Evolutionary conservation across 1,139 yeast species (phyloP), one percentile per base, ranked within the genome.

Genomic region (Pneumocystis wakefieldiae): DNA sequence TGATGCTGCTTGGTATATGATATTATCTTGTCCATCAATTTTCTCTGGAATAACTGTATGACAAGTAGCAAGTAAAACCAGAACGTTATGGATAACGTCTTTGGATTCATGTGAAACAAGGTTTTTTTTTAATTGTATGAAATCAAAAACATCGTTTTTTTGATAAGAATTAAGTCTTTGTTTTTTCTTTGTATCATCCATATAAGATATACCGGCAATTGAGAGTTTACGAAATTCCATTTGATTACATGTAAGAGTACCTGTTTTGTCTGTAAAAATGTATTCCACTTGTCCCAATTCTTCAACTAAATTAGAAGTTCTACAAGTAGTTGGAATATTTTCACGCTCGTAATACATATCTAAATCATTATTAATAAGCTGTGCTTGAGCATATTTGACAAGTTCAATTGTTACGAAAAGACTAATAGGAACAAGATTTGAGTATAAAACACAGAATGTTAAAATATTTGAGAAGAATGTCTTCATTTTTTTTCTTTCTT

Each of bases 141-240:
- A 90, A 17, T 84, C 85, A 71, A 87, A 83, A 73, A 77, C 88
- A 0, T 96, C 96, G 63, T 85, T 77, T 74, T 88, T 96, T 64
- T 86, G 79, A 6, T 57, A 3, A 2, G 95, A 96, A 71, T 89
- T 96, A 66, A 80, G 63, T 0, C 87, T 87, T 58, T 81, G 82
- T 62, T 84, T 86, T 72, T 91, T 98, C 71, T 94, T 98, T 53
- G 92, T 86, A 59, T 84, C 90, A 64, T 81, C 87, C 48, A 90
- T 87, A 73, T 91, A 94, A 71, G 96, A 88, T 65, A 83, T 81
- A 0, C 97, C 98, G 3, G 94, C 97, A 71, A 92, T 89, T 0
- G 96, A 82, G 69, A 97, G 90, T n/a, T 91, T 83, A 72, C 87
- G 89, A 75, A 88, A 92, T 74, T 90, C 97, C 98, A 92, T 92